Evolutionary conservation across 1,139 yeast genomes (phyloP).

Genomic region (Taiozyma sp.): DNA sequence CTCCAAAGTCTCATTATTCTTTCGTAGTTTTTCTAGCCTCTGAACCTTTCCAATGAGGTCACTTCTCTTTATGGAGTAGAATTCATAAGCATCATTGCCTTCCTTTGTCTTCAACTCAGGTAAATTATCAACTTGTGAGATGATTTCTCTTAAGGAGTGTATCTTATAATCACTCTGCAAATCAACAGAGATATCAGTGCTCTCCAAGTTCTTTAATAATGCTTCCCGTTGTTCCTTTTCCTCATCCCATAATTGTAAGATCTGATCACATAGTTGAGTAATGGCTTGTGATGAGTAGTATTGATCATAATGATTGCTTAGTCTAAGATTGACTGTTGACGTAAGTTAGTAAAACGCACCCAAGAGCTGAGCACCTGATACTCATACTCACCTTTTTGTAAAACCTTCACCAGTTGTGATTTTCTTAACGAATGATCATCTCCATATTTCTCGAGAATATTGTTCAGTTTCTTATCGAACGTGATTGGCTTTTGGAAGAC

Average conservation of each 20-base stretch:
- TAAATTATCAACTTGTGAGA: conserved; percentile 13
- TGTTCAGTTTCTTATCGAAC: conserved; percentile 2
- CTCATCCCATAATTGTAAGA: conserved; percentile 13
- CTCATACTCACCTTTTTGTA: background rate
- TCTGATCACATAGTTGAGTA: conserved; percentile 18
- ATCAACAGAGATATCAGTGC: conserved; percentile 12
- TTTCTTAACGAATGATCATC: background rate
- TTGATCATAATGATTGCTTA: conserved; percentile 6
- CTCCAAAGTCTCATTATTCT: conserved; percentile 4
- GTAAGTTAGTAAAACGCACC: background rate
- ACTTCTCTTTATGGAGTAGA: conserved; percentile 9
- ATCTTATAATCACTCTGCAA: conserved; percentile 14
- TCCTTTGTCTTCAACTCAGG: conserved; percentile 9
- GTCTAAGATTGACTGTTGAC: conserved; percentile 12
- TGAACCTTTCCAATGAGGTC: conserved; percentile 5
- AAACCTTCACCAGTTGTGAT: background rate
- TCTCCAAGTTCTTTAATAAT: conserved; percentile 4
- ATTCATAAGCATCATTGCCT: background rate
- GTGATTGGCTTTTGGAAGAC: conserved; percentile 6
- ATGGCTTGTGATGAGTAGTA: conserved; percentile 20
- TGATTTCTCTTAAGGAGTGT: conserved; percentile 14
- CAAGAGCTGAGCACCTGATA: background rate
- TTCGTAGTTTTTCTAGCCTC: conserved; percentile 5
- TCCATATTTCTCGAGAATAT: conserved; percentile 1
- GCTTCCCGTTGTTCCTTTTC: conserved; percentile 4